These are phyloP conservation scores for Trichopus zeylanicus DNA, from an alignment of 116 monocot species.

Conservation along the genomic window DNA sequence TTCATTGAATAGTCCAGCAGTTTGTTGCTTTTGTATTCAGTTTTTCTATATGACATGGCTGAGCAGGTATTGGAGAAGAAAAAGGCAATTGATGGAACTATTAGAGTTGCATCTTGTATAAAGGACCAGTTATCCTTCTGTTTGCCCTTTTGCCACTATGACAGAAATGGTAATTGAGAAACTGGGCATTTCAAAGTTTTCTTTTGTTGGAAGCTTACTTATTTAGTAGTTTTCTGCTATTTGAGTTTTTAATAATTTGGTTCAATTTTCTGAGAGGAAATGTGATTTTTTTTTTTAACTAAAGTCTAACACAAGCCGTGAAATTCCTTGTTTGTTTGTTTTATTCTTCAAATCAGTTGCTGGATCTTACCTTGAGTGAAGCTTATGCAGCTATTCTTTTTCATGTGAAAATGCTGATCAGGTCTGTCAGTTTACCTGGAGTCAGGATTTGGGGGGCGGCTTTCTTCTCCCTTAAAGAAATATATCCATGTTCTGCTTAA, in stretches of 20 bases:
- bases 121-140: conserved; percentile 65
- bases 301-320: too few species aligned
- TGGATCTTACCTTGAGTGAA: not conserved
- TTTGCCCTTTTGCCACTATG: conserved; percentile 45
- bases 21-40: too few species aligned
- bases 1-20: not conserved
- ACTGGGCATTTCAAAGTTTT: not conserved
- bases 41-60: too few species aligned
- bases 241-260: not conserved
- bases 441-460: conserved; percentile 60
- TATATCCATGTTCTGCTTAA: conserved; percentile 84
- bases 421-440: conserved; percentile 78
- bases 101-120: conserved; percentile 58
- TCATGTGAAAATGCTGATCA: conserved; percentile 13
- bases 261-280: not conserved
- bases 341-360: not conserved
- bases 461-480: conserved; percentile 57
- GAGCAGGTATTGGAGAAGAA: conserved; percentile 67
- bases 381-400: not conserved
- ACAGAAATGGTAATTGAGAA: conserved; percentile 60
- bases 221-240: not conserved
- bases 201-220: not conserved
- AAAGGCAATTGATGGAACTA: conserved; percentile 60
- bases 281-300: too few species aligned
- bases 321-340: too few species aligned